phyloP scores from a whole-genome alignment of 2,329 filamentous ascomycete genomes.

The Lasiodiplodia citricola region DNA sequence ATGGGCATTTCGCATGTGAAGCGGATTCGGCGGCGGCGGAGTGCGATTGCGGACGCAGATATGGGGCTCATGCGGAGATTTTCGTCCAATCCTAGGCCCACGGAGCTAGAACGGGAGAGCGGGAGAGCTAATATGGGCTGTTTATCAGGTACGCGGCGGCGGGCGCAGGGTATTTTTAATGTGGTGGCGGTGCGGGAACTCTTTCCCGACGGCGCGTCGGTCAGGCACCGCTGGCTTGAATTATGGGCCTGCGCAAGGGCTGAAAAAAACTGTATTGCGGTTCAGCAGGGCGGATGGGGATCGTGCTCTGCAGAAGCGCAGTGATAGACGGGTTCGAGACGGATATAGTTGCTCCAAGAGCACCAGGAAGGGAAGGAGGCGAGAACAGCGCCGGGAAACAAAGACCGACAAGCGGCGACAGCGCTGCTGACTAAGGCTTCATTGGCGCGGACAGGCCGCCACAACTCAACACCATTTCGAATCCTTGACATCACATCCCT shows the following conservation, averaged over 20 bases:
- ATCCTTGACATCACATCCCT: slow-evolving; percentile 20
- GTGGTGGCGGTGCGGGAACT: slow-evolving; percentile 24
- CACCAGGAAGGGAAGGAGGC: not conserved
- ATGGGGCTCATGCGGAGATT: not conserved
- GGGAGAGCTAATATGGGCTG: slow-evolving; percentile 17
- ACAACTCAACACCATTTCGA: slow-evolving; percentile 16
- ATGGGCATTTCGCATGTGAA: slow-evolving; percentile 12
- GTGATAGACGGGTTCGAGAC: not conserved
- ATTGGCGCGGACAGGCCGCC: not conserved
- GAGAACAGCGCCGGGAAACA: not conserved
- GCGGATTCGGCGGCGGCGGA: not conserved
- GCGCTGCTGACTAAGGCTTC: not conserved
- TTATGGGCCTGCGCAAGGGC: slow-evolving; percentile 8
- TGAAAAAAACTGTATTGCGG: not conserved
- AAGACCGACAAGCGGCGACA: not conserved
- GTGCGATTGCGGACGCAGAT: slow-evolving; percentile 4
- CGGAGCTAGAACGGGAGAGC: not conserved
- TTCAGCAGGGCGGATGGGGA: not conserved
- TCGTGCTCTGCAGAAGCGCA: no score
- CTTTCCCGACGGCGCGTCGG: slow-evolving; percentile 15
- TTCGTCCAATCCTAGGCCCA: not conserved
- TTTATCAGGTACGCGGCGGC: slow-evolving; percentile 19
- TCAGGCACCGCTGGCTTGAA: slow-evolving; percentile 10
- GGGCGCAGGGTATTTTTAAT: not conserved
- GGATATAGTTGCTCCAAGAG: not conserved